phyloP scores from a whole-genome alignment of 1,284 basidiomycete species.

The Meripilus lineatus region DNA sequence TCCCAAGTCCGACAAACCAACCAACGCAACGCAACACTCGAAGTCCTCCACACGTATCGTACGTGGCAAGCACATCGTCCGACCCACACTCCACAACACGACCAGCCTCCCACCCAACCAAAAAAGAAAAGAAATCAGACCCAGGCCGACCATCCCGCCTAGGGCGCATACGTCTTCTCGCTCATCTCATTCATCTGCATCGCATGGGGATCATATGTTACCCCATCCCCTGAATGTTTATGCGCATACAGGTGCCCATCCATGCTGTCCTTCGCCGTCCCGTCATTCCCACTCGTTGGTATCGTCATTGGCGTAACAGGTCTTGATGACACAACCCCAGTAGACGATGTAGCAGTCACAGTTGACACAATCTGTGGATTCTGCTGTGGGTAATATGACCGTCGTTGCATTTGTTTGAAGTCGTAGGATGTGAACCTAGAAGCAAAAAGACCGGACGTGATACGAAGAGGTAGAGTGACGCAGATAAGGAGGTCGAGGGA shows the following conservation, averaged over 20 bases:
- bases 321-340: too few relatives aligned
- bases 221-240: conserved; percentile 23
- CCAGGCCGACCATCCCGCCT: too few relatives aligned
- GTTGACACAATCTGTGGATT: conserved; percentile 61
- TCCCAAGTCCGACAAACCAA: too few relatives aligned
- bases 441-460: too few relatives aligned
- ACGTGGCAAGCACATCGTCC: too few relatives aligned
- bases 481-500: neutral
- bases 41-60: too few relatives aligned
- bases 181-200: conserved; percentile 18
- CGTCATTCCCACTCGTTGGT: conserved; percentile 7
- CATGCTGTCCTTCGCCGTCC: conserved; percentile 20
- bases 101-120: too few relatives aligned
- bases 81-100: too few relatives aligned
- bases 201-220: conserved; percentile 13
- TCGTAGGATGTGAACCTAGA: conserved; percentile 81
- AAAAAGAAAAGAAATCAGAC: neutral
- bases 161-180: conserved; percentile 10
- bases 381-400: conserved; percentile 71
- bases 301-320: conserved; percentile 40
- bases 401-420: conserved; percentile 78
- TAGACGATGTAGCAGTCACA: conserved; percentile 42
- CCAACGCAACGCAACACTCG: too few relatives aligned
- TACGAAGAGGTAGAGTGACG: neutral
- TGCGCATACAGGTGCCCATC: conserved; percentile 21